Evolutionary conservation across 768 basidiomycete species (phyloP).

Genomic region (Psilocybe sp.): DNA sequence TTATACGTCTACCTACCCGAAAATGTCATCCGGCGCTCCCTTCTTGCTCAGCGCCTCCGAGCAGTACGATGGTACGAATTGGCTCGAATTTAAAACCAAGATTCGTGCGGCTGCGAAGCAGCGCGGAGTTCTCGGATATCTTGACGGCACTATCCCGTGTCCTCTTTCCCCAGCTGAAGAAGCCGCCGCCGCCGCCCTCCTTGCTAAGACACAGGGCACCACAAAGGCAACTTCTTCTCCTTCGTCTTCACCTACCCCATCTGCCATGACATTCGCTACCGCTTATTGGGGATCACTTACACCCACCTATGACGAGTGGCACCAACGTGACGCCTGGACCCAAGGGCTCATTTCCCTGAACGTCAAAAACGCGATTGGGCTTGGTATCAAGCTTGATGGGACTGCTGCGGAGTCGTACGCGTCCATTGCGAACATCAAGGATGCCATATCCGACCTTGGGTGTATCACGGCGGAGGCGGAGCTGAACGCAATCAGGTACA

Average conservation of each 20-base stretch:
- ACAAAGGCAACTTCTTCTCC: too few species aligned
- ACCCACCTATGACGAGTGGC: slow-evolving; percentile 5
- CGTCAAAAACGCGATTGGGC: slow-evolving; percentile 14
- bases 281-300: slow-evolving; percentile 2
- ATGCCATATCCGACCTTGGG: slow-evolving; percentile 7
- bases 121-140: slow-evolving; percentile 16
- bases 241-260: too few species aligned
- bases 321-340: slow-evolving; percentile 4
- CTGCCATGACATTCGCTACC: neutral
- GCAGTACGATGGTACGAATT: slow-evolving; percentile 20
- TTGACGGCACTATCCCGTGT: slow-evolving; percentile 17
- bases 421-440: slow-evolving; percentile 10
- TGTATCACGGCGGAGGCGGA: slow-evolving; percentile 3
- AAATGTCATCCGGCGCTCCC: slow-evolving; percentile 5
- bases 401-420: slow-evolving; percentile 14
- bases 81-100: slow-evolving; percentile 9
- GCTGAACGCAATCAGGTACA: slow-evolving; percentile 3
- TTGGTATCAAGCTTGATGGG: slow-evolving; percentile 13
- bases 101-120: slow-evolving; percentile 9
- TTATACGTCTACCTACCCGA: neutral
- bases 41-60: slow-evolving; percentile 16
- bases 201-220: too few species aligned
- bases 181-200: neutral
- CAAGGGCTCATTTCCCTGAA: slow-evolving; percentile 4
- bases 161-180: neutral